These are phyloP conservation scores for Carex sylvatica DNA, from an alignment of 202 grass and related monocot genomes.

Conservation along the genomic window DNA sequence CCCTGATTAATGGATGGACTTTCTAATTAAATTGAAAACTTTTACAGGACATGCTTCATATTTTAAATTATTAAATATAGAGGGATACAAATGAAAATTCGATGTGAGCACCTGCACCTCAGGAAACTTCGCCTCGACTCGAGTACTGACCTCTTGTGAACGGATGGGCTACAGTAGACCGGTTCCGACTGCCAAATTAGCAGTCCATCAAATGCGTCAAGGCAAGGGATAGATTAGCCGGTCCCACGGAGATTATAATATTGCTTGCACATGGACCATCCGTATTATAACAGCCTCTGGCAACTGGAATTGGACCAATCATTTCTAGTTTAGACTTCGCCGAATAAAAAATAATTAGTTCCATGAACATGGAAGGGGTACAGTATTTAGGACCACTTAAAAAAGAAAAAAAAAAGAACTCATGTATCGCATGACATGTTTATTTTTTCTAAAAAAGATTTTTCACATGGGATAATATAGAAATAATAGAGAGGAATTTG, in stretches of 20 bases:
- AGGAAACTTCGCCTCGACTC: neutral
- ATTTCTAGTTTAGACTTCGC: neutral
- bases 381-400: neutral
- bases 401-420: neutral
- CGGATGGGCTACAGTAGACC: neutral
- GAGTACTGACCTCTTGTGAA: neutral
- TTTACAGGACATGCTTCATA: neutral
- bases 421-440: neutral
- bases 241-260: slow-evolving; percentile 1
- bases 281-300: neutral
- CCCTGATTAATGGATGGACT: neutral
- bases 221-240: neutral
- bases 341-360: neutral
- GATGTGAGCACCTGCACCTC: neutral
- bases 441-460: neutral
- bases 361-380: neutral
- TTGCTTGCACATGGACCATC: neutral
- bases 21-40: neutral
- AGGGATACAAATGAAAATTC: neutral
- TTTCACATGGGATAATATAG: neutral
- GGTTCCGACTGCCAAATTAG: neutral
- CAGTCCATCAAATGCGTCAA: neutral
- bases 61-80: neutral
- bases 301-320: neutral
- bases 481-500: neutral